Conservation (phyloP, 2,329 filamentous ascomycete genomes). For the Fusarium sp. region DNA sequence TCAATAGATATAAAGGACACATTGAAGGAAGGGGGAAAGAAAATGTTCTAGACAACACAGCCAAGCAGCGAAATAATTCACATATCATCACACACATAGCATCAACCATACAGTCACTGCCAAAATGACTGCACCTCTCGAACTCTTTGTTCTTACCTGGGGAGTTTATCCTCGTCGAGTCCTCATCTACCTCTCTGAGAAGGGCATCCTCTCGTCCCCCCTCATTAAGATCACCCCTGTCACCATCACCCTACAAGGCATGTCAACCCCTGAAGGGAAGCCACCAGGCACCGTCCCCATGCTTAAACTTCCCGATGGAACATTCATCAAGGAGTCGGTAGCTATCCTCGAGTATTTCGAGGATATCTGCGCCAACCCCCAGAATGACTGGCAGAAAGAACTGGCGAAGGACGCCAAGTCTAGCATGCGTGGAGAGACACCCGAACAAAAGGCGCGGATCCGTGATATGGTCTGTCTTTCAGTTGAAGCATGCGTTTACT, state of each 20-base stretch:
- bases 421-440: constrained; percentile 8
- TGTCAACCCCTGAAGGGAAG: constrained; percentile 13
- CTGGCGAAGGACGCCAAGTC: not conserved
- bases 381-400: constrained; percentile 21
- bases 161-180: constrained; percentile 30
- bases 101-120: not conserved
- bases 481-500: constrained; percentile 23
- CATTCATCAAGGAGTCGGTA: constrained; percentile 35
- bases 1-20: not conserved
- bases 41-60: not conserved
- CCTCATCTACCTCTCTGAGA: constrained; percentile 28
- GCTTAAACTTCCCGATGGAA: constrained; percentile 24
- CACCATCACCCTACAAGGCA: not conserved
- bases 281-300: constrained; percentile 25
- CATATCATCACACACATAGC: not conserved
- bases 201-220: constrained; percentile 10
- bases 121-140: constrained; percentile 17
- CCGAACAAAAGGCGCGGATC: constrained; percentile 20
- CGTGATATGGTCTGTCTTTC: constrained; percentile 28
- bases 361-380: constrained; percentile 25
- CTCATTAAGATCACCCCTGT: constrained; percentile 18
- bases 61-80: not conserved
- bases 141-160: constrained; percentile 31
- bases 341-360: constrained; percentile 35
- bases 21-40: not conserved